These are phyloP conservation scores for Diutina catenulata DNA, from an alignment of 1,139 yeast genomes.

Conservation along the genomic window DNA sequence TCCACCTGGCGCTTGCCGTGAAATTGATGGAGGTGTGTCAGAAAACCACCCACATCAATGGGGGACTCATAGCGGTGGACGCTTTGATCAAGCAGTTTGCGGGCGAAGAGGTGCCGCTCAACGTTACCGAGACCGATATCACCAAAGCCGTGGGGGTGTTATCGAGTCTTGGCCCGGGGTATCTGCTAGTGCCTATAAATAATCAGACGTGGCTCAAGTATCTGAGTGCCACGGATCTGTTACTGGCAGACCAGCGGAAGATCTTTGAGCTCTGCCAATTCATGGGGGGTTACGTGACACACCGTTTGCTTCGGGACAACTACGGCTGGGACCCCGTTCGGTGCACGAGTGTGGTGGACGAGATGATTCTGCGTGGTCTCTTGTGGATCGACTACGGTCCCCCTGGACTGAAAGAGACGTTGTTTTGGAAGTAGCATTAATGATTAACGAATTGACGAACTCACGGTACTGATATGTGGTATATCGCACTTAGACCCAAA, in stretches of 20 bases:
- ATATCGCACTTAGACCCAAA: too few species aligned
- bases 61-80: conserved; percentile 61
- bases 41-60: conserved; percentile 58
- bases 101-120: conserved; percentile 19
- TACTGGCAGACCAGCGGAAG: conserved; percentile 49
- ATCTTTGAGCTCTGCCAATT: conserved; percentile 65
- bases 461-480: too few species aligned
- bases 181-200: conserved; percentile 21
- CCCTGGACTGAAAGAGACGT: neutral
- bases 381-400: conserved; percentile 57
- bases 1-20: conserved; percentile 54
- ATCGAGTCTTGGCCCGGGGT: conserved; percentile 21
- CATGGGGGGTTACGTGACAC: conserved; percentile 55
- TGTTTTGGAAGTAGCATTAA: too few species aligned
- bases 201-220: conserved; percentile 31
- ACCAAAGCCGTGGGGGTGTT: conserved; percentile 31
- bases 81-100: conserved; percentile 33
- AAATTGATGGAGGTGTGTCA: conserved; percentile 67
- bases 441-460: too few species aligned
- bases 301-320: conserved; percentile 53
- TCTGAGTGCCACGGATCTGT: conserved; percentile 19
- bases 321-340: conserved; percentile 59
- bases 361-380: conserved; percentile 70
- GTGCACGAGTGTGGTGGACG: conserved; percentile 54
- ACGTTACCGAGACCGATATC: conserved; percentile 35